phyloP scores from a whole-genome alignment of 2,329 filamentous ascomycete species.

The Stagonosporopsis tanaceti region DNA sequence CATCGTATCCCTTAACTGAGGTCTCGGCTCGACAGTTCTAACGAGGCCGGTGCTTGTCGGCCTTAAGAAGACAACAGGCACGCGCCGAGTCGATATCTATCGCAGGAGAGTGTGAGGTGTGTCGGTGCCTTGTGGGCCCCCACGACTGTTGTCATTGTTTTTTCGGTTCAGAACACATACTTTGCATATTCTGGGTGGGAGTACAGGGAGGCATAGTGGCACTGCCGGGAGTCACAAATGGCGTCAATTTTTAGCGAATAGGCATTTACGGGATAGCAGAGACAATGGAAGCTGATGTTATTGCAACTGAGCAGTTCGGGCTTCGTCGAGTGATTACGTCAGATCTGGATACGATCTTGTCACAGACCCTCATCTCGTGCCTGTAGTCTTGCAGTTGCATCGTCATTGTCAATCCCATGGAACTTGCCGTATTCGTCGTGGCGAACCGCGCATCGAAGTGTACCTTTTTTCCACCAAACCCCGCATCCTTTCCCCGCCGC shows the following conservation, averaged over 20 bases:
- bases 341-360: no score
- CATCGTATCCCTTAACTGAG: constrained; percentile 38
- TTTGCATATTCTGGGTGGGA: constrained; percentile 25
- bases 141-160: neutral
- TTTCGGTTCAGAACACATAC: neutral
- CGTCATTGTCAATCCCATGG: neutral
- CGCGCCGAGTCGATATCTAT: neutral
- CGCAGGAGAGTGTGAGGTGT: neutral
- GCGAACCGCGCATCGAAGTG: neutral
- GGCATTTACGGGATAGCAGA: constrained; percentile 16
- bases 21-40: neutral
- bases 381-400: neutral
- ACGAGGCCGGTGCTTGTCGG: neutral
- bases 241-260: constrained; percentile 26
- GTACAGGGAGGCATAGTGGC: constrained; percentile 19
- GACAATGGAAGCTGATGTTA: constrained; percentile 13
- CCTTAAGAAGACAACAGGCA: neutral
- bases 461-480: neutral
- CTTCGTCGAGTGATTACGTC: no score
- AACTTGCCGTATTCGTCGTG: neutral
- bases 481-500: constrained; percentile 2
- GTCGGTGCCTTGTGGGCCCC: neutral
- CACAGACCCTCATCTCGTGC: no score
- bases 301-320: neutral
- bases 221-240: constrained; percentile 24